Base-by-base conservation (phyloP, 2,329 filamentous ascomycete genomes). In the Hymenoscyphus albidus region DNA sequence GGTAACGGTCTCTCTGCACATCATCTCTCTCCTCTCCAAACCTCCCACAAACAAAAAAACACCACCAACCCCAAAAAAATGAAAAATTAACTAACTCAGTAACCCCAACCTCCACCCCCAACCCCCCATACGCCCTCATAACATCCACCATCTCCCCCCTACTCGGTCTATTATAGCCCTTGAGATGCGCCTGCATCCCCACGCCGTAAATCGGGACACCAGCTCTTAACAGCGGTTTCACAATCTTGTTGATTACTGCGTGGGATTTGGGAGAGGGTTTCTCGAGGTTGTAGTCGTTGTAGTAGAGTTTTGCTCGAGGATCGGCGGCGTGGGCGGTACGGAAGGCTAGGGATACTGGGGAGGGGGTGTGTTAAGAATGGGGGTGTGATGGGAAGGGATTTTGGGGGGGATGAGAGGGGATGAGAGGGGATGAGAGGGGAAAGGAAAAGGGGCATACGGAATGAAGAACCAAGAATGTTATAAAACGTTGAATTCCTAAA, bases 281-380 rank as follows among this genome's bases (percentile, higher is more conserved):
- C 75, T 88, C 86, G 68, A 88, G 83, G 75, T 84, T 86, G 79
- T 88, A 89, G 75, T 87, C 84, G 74, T 87, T 87, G 64, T 73
- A 73, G 73, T 85, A 87, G 39, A 89, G 78, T 77, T 86, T 87
- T 31, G 84, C 81, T 27, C 77, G 72, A 0, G 83, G 81, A 64
- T 85, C 83, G 0, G 82, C 83, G 39, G 80, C 80, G 57, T 80
- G 80, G 2, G 84, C 83, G 0, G 83, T 81, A 31, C 78, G 74
- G 77, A 88, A 88, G 1, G 86, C 83, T 54, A 85, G 78, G 12
- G 81, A 77, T 63, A 89, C 80, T 62, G 7, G 31, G 3, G 22
- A 22, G 22, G 22, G 22, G 22, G 22, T 22, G 22, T 22, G 22
- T 22, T 22, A 22, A 22, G 1, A 22, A 22, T 22, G 22, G 22